Conservation (phyloP, 2,329 filamentous ascomycete species). For the Alternaria postmessia region DNA sequence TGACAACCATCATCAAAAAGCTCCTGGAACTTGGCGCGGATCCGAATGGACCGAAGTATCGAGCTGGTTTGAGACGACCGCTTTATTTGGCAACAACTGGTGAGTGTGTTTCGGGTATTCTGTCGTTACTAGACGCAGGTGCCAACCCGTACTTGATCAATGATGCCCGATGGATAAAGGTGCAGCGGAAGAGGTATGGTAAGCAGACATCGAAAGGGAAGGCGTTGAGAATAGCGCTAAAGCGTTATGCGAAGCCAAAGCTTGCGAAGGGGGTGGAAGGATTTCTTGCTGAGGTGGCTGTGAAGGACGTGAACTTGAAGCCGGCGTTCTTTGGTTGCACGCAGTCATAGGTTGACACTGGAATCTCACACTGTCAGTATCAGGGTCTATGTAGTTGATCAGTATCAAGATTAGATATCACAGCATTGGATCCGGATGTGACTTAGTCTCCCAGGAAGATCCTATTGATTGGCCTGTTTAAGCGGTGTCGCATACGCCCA, state of each 20-base stretch:
- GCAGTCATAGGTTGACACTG: too few relatives aligned
- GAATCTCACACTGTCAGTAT: too few relatives aligned
- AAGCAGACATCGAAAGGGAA: neutral
- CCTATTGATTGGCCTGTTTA: constrained; percentile 13
- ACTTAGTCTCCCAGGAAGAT: neutral
- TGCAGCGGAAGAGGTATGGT: neutral
- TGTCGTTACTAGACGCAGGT: neutral
- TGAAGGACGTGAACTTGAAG: neutral
- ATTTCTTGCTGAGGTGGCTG: neutral
- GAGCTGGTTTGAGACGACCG: neutral
- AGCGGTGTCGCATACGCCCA: constrained; percentile 25
- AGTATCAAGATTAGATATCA: neutral
- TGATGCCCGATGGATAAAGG: rapidly evolving
- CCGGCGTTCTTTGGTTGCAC: rapidly evolving
- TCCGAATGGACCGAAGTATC: neutral
- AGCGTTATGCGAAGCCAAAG: too few relatives aligned
- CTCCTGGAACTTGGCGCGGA: neutral
- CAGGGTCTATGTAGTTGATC: neutral
- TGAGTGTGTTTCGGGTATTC: too few relatives aligned
- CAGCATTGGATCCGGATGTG: neutral
- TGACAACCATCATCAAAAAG: neutral
- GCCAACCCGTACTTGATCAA: neutral
- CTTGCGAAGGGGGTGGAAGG: neutral
- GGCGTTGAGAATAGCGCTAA: neutral
- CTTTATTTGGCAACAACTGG: neutral